Evolutionary conservation across 495 filamentous ascomycete genomes (phyloP), one percentile per base, ranked within the genome.

Genomic region (Penicillium steckii): DNA sequence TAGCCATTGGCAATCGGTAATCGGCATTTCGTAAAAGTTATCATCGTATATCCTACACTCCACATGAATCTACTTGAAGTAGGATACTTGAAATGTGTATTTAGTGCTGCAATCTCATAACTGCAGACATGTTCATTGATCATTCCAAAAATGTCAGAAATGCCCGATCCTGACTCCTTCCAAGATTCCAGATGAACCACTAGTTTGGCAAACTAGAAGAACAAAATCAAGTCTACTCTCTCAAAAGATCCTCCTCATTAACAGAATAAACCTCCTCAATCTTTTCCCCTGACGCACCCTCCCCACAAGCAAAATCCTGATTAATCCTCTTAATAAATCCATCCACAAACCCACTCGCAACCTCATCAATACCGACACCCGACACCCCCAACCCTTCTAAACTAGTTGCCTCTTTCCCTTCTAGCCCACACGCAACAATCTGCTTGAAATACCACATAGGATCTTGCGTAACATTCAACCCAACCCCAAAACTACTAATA

Each of bases 391-490:
- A 51, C 1, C 64, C 69, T 55, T 72, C 65, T 56, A 95, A 75
- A 68, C 79, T 90, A 24, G 91, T 96, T 32, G 87, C 85, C 54
- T 78, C 75, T 70, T 84, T 84, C 38, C 88, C 92, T 52, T 83
- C 85, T 21, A 97, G 56, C 43, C 94, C 94, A 76, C 94, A 98
- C 12, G 91, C 84, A 15, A 89, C 83, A 68, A 98, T 92, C 60
- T 90, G 77, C 25, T 79, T 70, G 58, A 92, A 90, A 50, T 64
- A 76, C 85, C 86, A 91, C 64, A 89, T 69, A 43, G 72, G 73
- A 56, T 75, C 72, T 29, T 71, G 43, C 4, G 87, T 90, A 18
- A 95, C 77, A 73, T 98, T 98, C 59, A 98, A 64, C 12, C 86
- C 93, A 26, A 95, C 75, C 8, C 94, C 94, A 69, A 90, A 88